Conservation (phyloP, 75 land plant genomes). For the Picea sitchensis region DNA sequence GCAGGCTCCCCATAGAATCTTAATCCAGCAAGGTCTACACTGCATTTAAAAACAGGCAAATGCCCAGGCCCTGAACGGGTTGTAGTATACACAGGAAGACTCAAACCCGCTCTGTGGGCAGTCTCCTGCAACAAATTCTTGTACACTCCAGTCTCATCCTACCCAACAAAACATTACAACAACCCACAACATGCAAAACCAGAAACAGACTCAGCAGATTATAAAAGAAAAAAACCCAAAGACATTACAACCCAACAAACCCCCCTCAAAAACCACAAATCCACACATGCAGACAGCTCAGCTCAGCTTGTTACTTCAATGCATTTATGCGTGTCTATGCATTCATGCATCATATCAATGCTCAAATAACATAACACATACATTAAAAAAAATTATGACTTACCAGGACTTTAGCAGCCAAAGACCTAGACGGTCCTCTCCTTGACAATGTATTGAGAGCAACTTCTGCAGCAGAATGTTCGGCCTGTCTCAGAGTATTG, state of each 20-base stretch:
- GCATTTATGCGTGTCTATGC: too few relatives aligned
- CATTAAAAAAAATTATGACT: too few relatives aligned
- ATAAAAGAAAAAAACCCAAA: too few relatives aligned
- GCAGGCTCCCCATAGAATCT: conserved; percentile 35
- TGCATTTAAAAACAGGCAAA: conserved; percentile 27
- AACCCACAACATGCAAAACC: too few relatives aligned
- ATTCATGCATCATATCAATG: too few relatives aligned
- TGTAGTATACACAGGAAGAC: conserved; percentile 35
- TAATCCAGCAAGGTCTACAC: conserved; percentile 48
- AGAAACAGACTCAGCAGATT: too few relatives aligned
- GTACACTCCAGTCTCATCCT: conserved; percentile 51
- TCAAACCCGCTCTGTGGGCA: conserved; percentile 41
- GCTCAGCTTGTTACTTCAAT: too few relatives aligned
- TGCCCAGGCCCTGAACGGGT: conserved; percentile 35
- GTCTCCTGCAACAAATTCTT: conserved; percentile 50
- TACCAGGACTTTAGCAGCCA: too few relatives aligned
- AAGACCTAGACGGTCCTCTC: conserved; percentile 24
- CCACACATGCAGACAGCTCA: too few relatives aligned
- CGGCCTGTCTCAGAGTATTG: conserved; percentile 35
- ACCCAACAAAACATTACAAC: not conserved
- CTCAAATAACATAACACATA: too few relatives aligned
- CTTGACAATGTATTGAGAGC: conserved; percentile 29
- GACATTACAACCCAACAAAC: too few relatives aligned
- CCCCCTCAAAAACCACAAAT: too few relatives aligned
- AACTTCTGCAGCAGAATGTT: conserved; percentile 44